Base-by-base conservation (phyloP, 1,284 basidiomycete genomes). In the Papiliotrema terrestris region DNA sequence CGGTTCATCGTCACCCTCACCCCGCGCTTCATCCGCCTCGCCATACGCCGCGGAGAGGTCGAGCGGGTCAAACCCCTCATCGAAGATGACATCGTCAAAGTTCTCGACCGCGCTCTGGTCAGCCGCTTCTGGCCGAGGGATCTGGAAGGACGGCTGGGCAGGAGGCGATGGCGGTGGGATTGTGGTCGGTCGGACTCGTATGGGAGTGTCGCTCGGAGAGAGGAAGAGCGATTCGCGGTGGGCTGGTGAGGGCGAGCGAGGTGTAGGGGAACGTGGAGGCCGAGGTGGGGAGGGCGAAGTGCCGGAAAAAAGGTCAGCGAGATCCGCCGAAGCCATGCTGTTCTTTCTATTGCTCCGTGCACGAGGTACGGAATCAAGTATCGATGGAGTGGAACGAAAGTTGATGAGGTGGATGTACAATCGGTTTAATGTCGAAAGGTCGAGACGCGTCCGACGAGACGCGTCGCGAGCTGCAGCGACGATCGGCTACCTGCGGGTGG, bases 1-100 rank as follows among this genome's bases (percentile, higher is more conserved):
- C 8, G 51, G 52, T 48, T 70, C 75, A 38, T 62, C 71, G 43
- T 68, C 71, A 35, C 50, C 66, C 26, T 57, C 57, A 5, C 65
- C 13, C 43, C 66, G 8, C 17, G 32, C 44, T 39, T 23, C 19
- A 9, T 41, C 17, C n/a, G 14, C 26, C 19, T 50, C 49, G n/a
- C 23, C 41, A 50, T 19, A 50, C 38, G 49, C 49, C 13, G 32
- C 38, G 25, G 22, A 26, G 20, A 50, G 22, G 35, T 43, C 49
- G 11, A 49, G 36, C 32, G 46, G 46, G 35, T 49, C 46, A 35
- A 13, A 49, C 8, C 23, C 45, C 45, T 15, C n/a, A n/a, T 32
- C 44, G 15, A 45, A 23, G 6, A 4, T 6, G 4, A 29, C 44
- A 8, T 25, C 25, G n/a, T 22, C 20, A 11, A 32, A 32, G 29